Evolutionary conservation across 345 rosid species (phyloP), one percentile per base, ranked within the genome.

Genomic region (Limnanthes douglasii): DNA sequence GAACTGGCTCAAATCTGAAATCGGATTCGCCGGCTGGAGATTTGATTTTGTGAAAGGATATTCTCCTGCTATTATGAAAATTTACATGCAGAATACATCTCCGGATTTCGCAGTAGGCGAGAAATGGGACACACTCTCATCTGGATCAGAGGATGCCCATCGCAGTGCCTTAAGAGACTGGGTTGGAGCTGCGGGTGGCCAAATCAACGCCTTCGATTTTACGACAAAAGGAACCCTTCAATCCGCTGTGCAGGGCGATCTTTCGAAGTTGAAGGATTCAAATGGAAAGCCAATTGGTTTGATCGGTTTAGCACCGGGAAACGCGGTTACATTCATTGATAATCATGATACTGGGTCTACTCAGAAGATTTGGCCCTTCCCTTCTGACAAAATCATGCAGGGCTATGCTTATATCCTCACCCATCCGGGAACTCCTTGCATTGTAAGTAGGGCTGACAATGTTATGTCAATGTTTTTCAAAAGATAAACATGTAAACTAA

Each of bases 381-480:
- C 92, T 11, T 61, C 77, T 1, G 95, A 79, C 14, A 70, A 79
- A 69, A 68, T 88, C 56, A 78, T 83, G 86, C 75, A 63, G 24
- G 95, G 95, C 43, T 86, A 82, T 39, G 78, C 75, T 30, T 86
- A 86, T 53, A 82, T 78, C 48, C 94, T 78, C 41, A 78, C 88
- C 9, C 94, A 78, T 50, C 93, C 88, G 0, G 93, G 94, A 14
- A 73, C 45, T 16, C 85, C 94, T 25, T 72, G 64, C 41, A 65
- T 81, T 8, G 97, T 81, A 66, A 65, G 44, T 45, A 15, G 17
- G 44, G 3, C 21, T 30, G 21, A 1, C 13, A 8, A 23, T 16
- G 8, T 7, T 1, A 10, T 7, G 26, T 17, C n/a, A 28, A 11
- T 3, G 4, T 30, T 9, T n/a, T n/a, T n/a, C n/a, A n/a, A n/a